Conservation (phyloP, 352 stramenopile genomes). For the Achlya hypogyna region DNA sequence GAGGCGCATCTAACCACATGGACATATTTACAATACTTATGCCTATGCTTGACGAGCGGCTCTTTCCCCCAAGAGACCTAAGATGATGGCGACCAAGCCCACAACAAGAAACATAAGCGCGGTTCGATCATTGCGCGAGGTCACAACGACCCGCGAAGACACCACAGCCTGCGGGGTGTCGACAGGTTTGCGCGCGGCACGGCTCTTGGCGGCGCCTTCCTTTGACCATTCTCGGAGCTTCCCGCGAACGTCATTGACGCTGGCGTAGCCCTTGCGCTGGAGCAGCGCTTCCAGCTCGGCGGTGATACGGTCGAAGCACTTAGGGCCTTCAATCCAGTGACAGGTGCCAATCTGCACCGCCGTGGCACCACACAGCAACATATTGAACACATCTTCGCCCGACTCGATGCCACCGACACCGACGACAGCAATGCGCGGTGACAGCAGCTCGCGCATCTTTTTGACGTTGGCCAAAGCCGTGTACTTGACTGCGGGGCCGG, state of each 20-base stretch:
- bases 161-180: neutral
- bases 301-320: constrained; percentile 68
- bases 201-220: constrained; percentile 12
- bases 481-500: constrained; percentile 54
- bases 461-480: constrained; percentile 62
- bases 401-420: constrained; percentile 49
- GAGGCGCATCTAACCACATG: too few relatives aligned
- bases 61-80: neutral
- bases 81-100: neutral
- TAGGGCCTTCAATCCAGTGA: constrained; percentile 63
- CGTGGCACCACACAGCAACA: constrained; percentile 53
- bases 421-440: constrained; percentile 48
- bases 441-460: constrained; percentile 44
- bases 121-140: neutral
- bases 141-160: neutral
- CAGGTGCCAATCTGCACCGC: constrained; percentile 67
- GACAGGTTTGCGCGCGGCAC: neutral
- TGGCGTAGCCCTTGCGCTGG: constrained; percentile 42
- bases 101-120: neutral
- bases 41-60: too few relatives aligned
- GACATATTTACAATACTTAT: too few relatives aligned
- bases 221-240: constrained; percentile 28
- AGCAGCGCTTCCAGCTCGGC: constrained; percentile 41
- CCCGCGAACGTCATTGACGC: constrained; percentile 44
- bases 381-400: constrained; percentile 49